phyloP scores from a whole-genome alignment of 805 yeast genomes.

The Candida silvicultrix region DNA sequence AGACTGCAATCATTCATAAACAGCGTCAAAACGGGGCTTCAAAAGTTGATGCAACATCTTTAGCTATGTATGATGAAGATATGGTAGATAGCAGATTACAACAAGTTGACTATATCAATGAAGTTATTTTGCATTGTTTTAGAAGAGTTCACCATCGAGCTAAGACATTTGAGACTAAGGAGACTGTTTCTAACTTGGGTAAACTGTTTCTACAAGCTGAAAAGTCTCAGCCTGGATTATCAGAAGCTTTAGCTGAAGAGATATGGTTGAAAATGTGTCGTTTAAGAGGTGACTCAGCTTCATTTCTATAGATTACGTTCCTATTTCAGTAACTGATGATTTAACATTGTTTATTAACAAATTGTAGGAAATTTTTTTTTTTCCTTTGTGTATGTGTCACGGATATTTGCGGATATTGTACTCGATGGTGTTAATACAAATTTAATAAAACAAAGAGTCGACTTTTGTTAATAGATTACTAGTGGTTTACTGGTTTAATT shows the following conservation, averaged over 20 bases:
- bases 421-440: no score
- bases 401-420: no score
- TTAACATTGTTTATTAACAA: no score
- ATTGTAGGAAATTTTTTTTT: no score
- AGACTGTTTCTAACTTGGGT: slow-evolving; percentile 37
- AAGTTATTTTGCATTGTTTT: slow-evolving; percentile 38
- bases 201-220: slow-evolving; percentile 40
- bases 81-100: neutral
- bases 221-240: slow-evolving; percentile 50
- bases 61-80: neutral
- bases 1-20: neutral
- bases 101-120: slow-evolving; percentile 31
- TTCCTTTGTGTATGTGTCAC: no score
- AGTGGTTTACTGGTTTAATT: no score
- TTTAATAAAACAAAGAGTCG: no score
- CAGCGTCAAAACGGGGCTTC: neutral
- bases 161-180: slow-evolving; percentile 38
- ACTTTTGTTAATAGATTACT: no score
- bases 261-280: slow-evolving; percentile 32
- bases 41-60: neutral
- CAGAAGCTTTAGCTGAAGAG: slow-evolving; percentile 64
- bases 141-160: slow-evolving; percentile 47
- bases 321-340: no score
- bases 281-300: slow-evolving; percentile 6
- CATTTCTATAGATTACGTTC: neutral